phyloP scores from a whole-genome alignment of 768 basidiomycete species.

The Hortiboletus campestris region DNA sequence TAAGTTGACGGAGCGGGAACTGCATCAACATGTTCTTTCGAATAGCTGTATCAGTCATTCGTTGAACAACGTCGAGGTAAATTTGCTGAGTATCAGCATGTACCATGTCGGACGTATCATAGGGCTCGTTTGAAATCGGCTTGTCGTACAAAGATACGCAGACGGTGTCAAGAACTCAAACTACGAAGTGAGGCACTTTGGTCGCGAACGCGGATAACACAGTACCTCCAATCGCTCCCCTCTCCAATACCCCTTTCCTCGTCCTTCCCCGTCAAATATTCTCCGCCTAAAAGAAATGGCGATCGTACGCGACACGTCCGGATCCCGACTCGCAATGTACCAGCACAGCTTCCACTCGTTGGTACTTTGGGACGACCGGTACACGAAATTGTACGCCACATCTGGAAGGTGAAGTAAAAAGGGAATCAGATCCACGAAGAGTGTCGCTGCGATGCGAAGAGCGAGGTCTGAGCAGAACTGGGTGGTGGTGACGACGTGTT shows the following conservation, averaged over 20 bases:
- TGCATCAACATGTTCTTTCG: no score
- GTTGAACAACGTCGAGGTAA: no score
- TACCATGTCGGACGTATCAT: background rate
- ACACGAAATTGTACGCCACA: conserved; percentile 67
- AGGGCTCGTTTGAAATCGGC: background rate
- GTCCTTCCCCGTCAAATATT: conserved; percentile 39
- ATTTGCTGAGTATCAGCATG: no score
- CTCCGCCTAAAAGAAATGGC: conserved; percentile 26
- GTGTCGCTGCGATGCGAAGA: conserved; percentile 39
- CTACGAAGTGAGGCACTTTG: background rate
- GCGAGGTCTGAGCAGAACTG: conserved; percentile 43
- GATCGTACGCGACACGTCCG: conserved; percentile 60
- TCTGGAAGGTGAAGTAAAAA: conserved; percentile 60
- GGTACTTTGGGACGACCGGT: conserved; percentile 49
- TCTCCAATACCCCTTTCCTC: conserved; percentile 24
- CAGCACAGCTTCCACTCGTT: conserved; percentile 62
- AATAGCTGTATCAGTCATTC: background rate
- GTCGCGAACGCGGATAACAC: conserved; percentile 28
- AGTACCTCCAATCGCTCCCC: conserved; percentile 37
- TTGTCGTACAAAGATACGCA: background rate
- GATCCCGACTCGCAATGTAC: conserved; percentile 65
- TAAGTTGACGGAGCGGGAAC: no score
- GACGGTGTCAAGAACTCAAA: background rate
- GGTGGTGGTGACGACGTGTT: conserved; percentile 45
- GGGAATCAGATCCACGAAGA: conserved; percentile 67